Percentiles rank a stretch among this genome's conserved stretches.
These are phyloP conservation scores for Dictyostelium intermedium DNA, from an alignment of 78 protist genomes.

Conservation along the genomic window DNA sequence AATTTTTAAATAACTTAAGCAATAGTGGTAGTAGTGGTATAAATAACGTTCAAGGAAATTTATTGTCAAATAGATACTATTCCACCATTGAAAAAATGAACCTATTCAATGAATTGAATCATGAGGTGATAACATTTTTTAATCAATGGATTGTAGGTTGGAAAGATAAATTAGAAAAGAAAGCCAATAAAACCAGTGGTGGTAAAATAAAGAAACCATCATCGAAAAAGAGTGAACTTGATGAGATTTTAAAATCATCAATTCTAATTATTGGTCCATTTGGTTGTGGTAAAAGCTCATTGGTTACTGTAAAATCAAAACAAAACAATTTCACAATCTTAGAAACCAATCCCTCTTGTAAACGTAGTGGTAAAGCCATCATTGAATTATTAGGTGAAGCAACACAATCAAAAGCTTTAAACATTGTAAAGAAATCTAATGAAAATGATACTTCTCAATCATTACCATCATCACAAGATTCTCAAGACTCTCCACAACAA, in stretches of 20 bases:
- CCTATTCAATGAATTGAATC: background rate
- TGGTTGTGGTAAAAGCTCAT: slow-evolving; percentile 57
- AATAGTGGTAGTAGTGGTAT: background rate
- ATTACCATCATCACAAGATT: background rate
- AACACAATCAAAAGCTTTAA: slow-evolving; percentile 47
- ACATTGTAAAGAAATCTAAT: background rate
- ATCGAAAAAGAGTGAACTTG: background rate
- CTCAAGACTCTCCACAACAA: background rate
- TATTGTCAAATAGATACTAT: background rate
- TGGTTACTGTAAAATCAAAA: background rate
- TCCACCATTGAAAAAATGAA: background rate
- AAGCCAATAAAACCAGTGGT: background rate
- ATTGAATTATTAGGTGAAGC: slow-evolving; percentile 56
- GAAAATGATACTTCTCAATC: background rate
- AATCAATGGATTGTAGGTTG: slow-evolving; percentile 30
- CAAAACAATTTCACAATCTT: slow-evolving; percentile 11
- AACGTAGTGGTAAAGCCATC: slow-evolving; percentile 36
- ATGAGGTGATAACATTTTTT: background rate
- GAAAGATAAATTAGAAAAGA: slow-evolving; percentile 13
- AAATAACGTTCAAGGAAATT: background rate
- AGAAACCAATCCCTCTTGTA: slow-evolving; percentile 34
- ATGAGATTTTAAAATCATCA: background rate
- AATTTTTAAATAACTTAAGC: background rate
- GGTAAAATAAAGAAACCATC: background rate
- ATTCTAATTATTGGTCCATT: slow-evolving; percentile 20